phyloP scores from a whole-genome alignment of 2,329 filamentous ascomycete species.

The Penicillium sp. region DNA sequence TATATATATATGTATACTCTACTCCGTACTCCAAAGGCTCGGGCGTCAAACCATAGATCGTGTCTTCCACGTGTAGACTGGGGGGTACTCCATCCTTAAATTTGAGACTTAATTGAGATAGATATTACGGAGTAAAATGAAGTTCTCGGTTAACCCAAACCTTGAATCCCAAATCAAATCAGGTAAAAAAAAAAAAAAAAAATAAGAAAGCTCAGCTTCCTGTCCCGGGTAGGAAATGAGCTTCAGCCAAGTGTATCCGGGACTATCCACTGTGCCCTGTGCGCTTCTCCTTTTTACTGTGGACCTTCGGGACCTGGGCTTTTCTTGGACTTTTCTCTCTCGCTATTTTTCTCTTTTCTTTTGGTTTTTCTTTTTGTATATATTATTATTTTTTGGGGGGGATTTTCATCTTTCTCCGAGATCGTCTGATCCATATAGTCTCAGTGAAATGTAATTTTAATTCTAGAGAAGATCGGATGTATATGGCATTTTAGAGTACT shows the following conservation, averaged over 20 bases:
- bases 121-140: too few species aligned
- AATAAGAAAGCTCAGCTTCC: conserved; percentile 1
- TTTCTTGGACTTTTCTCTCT: neutral
- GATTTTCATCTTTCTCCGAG: neutral
- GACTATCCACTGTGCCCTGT: conserved; percentile 16
- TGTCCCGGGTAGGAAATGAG: conserved; percentile 6
- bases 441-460: neutral
- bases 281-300: conserved; percentile 10
- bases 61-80: conserved; percentile 2
- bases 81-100: neutral
- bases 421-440: neutral
- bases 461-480: neutral
- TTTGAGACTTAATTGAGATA: neutral
- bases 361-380: neutral
- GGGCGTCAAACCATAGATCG: neutral
- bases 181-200: neutral
- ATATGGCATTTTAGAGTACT: neutral
- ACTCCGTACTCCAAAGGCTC: neutral
- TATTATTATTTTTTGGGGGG: too few species aligned
- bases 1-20: neutral
- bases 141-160: neutral
- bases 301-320: conserved; percentile 4
- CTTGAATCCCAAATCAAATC: neutral
- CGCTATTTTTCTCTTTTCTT: neutral
- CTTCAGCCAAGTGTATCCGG: conserved; percentile 5